Evolutionary conservation across 768 basidiomycete genomes (phyloP).

Genomic region (Suillus cothurnatus): DNA sequence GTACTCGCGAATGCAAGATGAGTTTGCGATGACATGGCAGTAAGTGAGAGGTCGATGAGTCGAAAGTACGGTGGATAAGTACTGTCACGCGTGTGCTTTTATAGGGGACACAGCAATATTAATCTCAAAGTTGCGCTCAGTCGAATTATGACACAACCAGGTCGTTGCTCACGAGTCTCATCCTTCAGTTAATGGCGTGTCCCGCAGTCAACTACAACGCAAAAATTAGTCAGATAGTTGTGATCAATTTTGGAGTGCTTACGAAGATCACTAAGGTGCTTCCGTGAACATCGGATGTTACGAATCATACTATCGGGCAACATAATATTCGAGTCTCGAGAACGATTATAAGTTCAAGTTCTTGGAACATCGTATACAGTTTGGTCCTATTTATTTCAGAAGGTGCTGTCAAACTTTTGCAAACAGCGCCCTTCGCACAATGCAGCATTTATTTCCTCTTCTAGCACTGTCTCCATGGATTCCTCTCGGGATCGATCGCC

Average conservation of each 20-base stretch:
- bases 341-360: too few species aligned
- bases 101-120: neutral
- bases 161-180: neutral
- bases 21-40: conserved; percentile 19
- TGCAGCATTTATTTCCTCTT: neutral
- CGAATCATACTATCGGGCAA: neutral
- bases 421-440: neutral
- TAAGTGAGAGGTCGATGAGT: neutral
- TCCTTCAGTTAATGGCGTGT: too few species aligned
- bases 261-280: neutral
- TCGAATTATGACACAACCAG: neutral
- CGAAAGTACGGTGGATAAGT: neutral
- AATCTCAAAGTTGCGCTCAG: neutral
- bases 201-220: too few species aligned
- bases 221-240: neutral
- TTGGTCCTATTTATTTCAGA: neutral
- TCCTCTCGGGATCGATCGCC: neutral
- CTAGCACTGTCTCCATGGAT: neutral
- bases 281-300: neutral
- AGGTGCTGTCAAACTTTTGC: neutral
- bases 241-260: neutral
- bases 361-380: too few species aligned
- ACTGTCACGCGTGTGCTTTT: neutral
- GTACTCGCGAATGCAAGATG: conserved; percentile 46
- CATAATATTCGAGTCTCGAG: neutral